Conservation (phyloP, 352 stramenopile species). For the Poterioochromonas sp. region DNA sequence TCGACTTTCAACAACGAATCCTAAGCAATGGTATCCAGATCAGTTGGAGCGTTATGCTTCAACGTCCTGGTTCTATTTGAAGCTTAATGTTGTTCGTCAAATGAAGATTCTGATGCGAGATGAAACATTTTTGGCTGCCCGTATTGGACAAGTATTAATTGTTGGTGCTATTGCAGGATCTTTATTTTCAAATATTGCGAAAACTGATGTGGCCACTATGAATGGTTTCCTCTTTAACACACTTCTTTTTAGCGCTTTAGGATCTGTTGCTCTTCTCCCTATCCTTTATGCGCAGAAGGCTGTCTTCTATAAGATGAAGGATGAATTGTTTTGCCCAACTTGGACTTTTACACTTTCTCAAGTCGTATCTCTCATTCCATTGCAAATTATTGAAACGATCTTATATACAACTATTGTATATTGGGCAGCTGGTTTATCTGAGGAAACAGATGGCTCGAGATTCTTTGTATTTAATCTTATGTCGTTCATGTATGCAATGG, state of each 20-base stretch:
- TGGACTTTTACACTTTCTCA: slow-evolving; percentile 53
- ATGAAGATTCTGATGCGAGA: not conserved
- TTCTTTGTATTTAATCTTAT: slow-evolving; percentile 37
- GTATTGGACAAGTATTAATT: slow-evolving; percentile 55
- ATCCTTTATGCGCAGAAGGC: slow-evolving; percentile 61
- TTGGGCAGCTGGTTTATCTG: slow-evolving; percentile 28
- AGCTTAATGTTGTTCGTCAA: not conserved
- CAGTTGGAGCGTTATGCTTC: slow-evolving; percentile 35
- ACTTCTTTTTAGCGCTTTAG: slow-evolving; percentile 70
- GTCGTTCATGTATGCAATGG: not conserved
- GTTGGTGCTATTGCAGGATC: slow-evolving; percentile 31
- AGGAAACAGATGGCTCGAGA: not conserved
- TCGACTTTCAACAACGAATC: slow-evolving; percentile 36
- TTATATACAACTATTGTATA: slow-evolving; percentile 33
- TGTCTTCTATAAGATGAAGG: slow-evolving; percentile 43
- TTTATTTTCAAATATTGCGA: slow-evolving; percentile 32
- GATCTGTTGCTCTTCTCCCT: slow-evolving; percentile 62
- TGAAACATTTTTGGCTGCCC: slow-evolving; percentile 46
- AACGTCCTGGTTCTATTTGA: slow-evolving; percentile 23
- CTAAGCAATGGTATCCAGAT: slow-evolving; percentile 36
- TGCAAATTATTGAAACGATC: slow-evolving; percentile 48
- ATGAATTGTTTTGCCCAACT: slow-evolving; percentile 42
- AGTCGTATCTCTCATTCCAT: slow-evolving; percentile 48
- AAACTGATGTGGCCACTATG: slow-evolving; percentile 48
- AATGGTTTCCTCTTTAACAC: slow-evolving; percentile 72